These are phyloP conservation scores for Herpetomonas samuelpessoai DNA, from an alignment of 208 protist species.

Conservation along the genomic window DNA sequence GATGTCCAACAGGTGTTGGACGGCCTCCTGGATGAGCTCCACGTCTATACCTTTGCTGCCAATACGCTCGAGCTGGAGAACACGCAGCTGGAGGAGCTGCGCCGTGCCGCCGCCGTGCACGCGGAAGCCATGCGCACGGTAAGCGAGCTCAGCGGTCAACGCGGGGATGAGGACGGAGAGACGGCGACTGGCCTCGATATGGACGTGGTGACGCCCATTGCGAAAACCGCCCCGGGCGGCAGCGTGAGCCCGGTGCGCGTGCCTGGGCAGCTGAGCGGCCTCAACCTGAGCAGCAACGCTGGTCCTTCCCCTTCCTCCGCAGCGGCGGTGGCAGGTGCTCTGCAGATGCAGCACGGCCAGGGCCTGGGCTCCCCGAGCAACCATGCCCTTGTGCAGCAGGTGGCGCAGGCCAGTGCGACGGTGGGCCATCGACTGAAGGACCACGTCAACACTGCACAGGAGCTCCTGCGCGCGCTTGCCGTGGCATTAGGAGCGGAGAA, in stretches of 20 bases:
- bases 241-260: not conserved
- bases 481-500: slow-evolving; percentile 15
- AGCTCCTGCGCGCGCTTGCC: slow-evolving; percentile 27
- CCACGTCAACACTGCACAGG: slow-evolving; percentile 36
- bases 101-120: slow-evolving; percentile 20
- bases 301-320: not conserved
- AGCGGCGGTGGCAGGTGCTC: not conserved
- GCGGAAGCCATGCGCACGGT: slow-evolving; percentile 21
- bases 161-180: not conserved
- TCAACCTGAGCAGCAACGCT: not conserved
- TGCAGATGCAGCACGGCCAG: slow-evolving; percentile 2
- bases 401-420: slow-evolving; percentile 31
- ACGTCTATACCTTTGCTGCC: slow-evolving; percentile 25
- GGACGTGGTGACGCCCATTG: not conserved
- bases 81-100: slow-evolving; percentile 28
- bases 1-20: slow-evolving; percentile 33
- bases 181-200: not conserved
- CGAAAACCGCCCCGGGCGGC: not conserved
- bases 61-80: slow-evolving; percentile 34
- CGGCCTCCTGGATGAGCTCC: slow-evolving; percentile 33
- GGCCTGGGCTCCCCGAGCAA: slow-evolving; percentile 12
- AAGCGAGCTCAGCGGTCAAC: slow-evolving; percentile 8
- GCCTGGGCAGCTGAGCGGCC: not conserved
- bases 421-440: slow-evolving; percentile 43
- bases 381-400: slow-evolving; percentile 31